Evolutionary conservation across 2,329 filamentous ascomycete species (phyloP).

Genomic region (Didymella pomorum): DNA sequence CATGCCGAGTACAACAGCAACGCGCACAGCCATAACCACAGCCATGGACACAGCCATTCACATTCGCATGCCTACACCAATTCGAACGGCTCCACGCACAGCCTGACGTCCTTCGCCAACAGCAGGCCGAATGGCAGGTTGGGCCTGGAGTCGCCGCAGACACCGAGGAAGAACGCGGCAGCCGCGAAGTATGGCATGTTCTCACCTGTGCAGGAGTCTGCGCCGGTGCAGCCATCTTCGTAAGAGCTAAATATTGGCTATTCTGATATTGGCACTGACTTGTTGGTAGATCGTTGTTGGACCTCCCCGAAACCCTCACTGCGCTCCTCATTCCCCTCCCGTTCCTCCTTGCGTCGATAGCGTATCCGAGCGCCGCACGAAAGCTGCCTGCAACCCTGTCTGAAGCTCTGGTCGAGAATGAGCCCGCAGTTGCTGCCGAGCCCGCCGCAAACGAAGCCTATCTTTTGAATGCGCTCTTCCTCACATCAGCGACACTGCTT

Average conservation of each 20-base stretch:
- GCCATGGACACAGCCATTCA: conserved; percentile 37
- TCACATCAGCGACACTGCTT: conserved; percentile 58
- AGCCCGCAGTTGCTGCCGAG: conserved; percentile 21
- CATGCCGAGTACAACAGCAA: conserved; percentile 38
- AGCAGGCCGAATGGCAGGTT: conserved; percentile 47
- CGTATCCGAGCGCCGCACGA: conserved; percentile 48
- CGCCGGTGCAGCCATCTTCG: conserved; percentile 30
- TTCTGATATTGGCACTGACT: conserved; percentile 11
- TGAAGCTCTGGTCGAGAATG: conserved; percentile 34
- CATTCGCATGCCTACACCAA: conserved; percentile 38
- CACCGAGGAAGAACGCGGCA: conserved; percentile 20
- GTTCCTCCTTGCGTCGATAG: conserved; percentile 57
- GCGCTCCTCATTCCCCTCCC: conserved; percentile 60
- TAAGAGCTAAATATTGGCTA: conserved; percentile 22
- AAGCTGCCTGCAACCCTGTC: conserved; percentile 33
- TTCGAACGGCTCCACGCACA: conserved; percentile 42
- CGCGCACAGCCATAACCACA: conserved; percentile 32
- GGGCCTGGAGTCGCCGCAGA: conserved; percentile 52
- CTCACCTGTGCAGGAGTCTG: conserved; percentile 47
- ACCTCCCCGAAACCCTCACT: conserved; percentile 58
- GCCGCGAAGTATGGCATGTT: conserved; percentile 40
- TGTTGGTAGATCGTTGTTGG: conserved; percentile 41
- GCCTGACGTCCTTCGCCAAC: conserved; percentile 41
- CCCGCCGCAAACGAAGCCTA: conserved; percentile 32
- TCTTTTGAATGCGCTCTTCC: conserved; percentile 55